These are phyloP conservation scores for Umbelopsis sp. DNA, from an alignment of 192 early-diverging fungal species.

Conservation along the genomic window DNA sequence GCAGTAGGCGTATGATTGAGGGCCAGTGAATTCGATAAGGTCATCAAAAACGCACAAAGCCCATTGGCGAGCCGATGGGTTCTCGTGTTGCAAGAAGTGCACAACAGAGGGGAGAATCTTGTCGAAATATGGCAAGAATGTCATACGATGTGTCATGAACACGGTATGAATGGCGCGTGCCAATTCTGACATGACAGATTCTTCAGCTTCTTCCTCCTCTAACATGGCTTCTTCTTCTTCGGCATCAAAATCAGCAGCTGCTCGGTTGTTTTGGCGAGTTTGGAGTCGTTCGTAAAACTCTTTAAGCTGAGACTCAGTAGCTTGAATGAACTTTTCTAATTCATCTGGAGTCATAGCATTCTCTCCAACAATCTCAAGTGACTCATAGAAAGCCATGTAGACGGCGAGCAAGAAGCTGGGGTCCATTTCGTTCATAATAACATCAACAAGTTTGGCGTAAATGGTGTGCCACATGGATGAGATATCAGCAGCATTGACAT, in stretches of 20 bases:
- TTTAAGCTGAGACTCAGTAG: constrained; percentile 69
- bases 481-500: constrained; percentile 54
- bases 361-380: constrained; percentile 66
- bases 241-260: constrained; percentile 83
- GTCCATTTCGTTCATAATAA: constrained; percentile 83
- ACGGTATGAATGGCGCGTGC: constrained; percentile 81
- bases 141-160: constrained; percentile 71
- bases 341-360: constrained; percentile 65
- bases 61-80: constrained; percentile 84
- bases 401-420: constrained; percentile 76
- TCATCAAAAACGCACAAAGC: constrained; percentile 93
- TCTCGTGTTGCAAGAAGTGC: constrained; percentile 64
- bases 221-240: constrained; percentile 90
- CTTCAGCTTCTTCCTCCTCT: constrained; percentile 82
- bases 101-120: constrained; percentile 73
- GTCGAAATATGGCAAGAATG: constrained; percentile 84
- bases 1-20: constrained; percentile 64
- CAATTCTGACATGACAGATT: constrained; percentile 82
- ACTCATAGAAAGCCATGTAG: constrained; percentile 77
- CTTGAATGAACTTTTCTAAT: constrained; percentile 72
- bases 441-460: constrained; percentile 75
- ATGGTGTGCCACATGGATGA: constrained; percentile 74
- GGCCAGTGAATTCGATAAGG: constrained; percentile 88
- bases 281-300: constrained; percentile 79
- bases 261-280: constrained; percentile 73